Percentiles rank a stretch among this genome's conserved stretches.
These are phyloP conservation scores for Gossypium mustelinum DNA, from an alignment of 345 rosid species.

Conservation along the genomic window DNA sequence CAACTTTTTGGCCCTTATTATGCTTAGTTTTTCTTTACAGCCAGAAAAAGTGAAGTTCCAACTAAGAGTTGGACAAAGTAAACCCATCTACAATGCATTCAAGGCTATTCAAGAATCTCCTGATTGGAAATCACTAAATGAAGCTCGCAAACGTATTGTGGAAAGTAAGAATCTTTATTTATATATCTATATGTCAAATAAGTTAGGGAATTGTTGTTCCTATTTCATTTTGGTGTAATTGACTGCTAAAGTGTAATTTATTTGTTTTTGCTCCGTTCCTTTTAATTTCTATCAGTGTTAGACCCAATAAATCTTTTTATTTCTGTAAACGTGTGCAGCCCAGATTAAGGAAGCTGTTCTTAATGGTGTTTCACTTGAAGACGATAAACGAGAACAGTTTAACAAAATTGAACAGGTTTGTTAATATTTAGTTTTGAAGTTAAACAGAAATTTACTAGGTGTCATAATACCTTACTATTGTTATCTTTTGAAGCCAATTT, in stretches of 20 bases:
- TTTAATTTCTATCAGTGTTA: conserved; percentile 7
- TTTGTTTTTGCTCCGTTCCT: not conserved
- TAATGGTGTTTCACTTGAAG: conserved; percentile 86
- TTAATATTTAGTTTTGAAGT: not conserved
- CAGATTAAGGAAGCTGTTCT: conserved; percentile 86
- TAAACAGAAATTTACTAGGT: not conserved
- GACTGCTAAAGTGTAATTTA: not conserved
- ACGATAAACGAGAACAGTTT: conserved; percentile 70
- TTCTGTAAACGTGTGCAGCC: conserved; percentile 36
- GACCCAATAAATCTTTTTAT: conserved; percentile 12
- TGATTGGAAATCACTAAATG: conserved; percentile 53
- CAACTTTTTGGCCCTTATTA: conserved; percentile 11
- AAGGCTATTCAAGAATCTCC: conserved; percentile 65
- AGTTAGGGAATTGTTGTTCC: not conserved
- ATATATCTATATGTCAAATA: not conserved
- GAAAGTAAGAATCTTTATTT: conserved; percentile 47
- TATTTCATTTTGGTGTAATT: not conserved
- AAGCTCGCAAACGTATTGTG: conserved; percentile 69
- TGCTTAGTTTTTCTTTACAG: conserved; percentile 33
- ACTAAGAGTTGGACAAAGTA: conserved; percentile 74
- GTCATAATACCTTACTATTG: not conserved
- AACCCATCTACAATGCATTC: conserved; percentile 70
- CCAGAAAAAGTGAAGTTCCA: conserved; percentile 70
- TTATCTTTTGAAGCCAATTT: not conserved
- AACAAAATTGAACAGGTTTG: conserved; percentile 88